Base-by-base conservation (phyloP, 441 rosid species). In the Flueggea neowawraea region DNA sequence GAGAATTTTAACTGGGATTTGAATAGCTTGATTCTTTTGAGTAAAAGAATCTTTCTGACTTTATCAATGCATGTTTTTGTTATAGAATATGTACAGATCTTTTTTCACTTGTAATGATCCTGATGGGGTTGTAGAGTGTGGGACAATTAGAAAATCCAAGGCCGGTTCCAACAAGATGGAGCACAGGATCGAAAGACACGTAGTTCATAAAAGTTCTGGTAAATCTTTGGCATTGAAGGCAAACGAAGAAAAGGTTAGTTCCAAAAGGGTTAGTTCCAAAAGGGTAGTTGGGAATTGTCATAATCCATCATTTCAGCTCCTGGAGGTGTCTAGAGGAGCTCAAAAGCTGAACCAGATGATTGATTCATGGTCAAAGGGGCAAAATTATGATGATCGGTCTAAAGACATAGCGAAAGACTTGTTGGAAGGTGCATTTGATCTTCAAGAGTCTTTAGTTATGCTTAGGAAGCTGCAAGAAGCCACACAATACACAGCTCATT, bases 31-130 rank as follows among this genome's bases (percentile, higher is more conserved):
- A 41, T 41, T 41, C 10, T 41, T 41, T 41, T 41, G 32, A 31
- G 2, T 33, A 31, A 47, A 10, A n/a, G 47, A 61, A 28, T 10
- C 2, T 51, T 69, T 75, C 69, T 72, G 82, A 75, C 69, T 39
- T 73, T 58, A 57, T 73, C 72, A 66, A 61, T 15, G 31, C 14
- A 5, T 54, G 51, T 49, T 60, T 57, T 50, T 63, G 50, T 61
- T 16, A 33, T 63, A 82, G 85, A 75, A 82, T 61, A 94, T 94
- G 99, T 94, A 85, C 68, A 89, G 88, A 83, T 78, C 98, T 66
- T 93, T 90, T 59, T 76, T 87, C 73, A 84, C 84, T 32, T 94
- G 98, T 68, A 88, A 85, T 74, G 98, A 90, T 82, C 84, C 95
- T 13, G 81, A 80, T 72, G 97, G 92, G 53, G 91, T 89, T 57